Evolutionary conservation across 169 alveolate genomes (phyloP), one percentile per base, ranked within the genome.

Genomic region (Plasmodium billcollinsi): DNA sequence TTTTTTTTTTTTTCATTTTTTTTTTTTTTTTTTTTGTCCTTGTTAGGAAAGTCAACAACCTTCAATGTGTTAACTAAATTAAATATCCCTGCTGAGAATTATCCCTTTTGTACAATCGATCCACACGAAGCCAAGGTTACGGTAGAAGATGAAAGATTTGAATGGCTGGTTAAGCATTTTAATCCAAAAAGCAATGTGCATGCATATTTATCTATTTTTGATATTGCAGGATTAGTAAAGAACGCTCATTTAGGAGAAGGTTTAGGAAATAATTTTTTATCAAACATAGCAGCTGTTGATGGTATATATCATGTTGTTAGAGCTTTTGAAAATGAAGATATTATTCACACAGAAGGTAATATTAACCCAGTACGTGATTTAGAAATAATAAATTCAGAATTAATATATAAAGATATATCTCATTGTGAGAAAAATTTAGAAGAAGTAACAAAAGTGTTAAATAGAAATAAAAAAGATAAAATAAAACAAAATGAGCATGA

Each of bases 171-270:
- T 89, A 95, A 95, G 47, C 97, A 97, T 88, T 99, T 97, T 86
- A 94, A 96, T 49, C 99, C 99, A 3, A 98, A 97, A 90, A 95
- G 97, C 88, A 97, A 95, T 78, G 98, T 98, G 33, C 96, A 99
- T 26, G 99, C 99, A 12, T 96, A 97, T 26, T 88, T 99, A 39
- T 95, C 99, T 11, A 97, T 99, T 49, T 96, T 97, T 74, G 99
- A 99, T 92, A 99, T 99, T 71, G 99, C 99, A 5, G 99, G 99
- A 7, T 95, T 99, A 14, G 99, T 99, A 14, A 97, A 98, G 43
- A 99, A 99, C 50, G 99, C 99, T 12, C 98, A 97, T 75, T 96
- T 97, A 69, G 99, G 99, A 14, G 99, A 98, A 93, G 99, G 99
- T 2, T 98, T 99, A 58, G 99, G 99, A 59, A 98, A 98, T 90